Conservation (phyloP, 768 basidiomycete species). For the Amanita phalloides region DNA sequence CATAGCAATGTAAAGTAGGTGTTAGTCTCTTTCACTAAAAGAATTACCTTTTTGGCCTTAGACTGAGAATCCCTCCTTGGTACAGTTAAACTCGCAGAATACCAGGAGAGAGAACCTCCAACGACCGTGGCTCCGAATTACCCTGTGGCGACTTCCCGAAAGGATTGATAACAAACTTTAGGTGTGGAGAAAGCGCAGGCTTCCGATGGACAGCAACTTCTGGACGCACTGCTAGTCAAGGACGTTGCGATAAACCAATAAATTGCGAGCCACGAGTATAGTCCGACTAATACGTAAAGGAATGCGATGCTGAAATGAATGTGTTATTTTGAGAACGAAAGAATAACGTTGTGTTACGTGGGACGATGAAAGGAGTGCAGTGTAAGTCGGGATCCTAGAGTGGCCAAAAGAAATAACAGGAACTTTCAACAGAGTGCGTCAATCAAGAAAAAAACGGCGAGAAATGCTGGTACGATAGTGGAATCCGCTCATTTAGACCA, state of each 20-base stretch:
- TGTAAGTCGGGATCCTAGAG: neutral
- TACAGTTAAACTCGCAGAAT: no score
- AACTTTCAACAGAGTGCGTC: constrained; percentile 3
- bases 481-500: neutral
- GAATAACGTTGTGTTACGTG: neutral
- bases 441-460: neutral
- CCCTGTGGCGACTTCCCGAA: no score
- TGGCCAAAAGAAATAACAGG: neutral
- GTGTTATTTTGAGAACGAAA: constrained; percentile 2
- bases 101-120: no score
- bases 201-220: no score
- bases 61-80: no score
- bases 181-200: no score
- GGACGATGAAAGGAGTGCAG: neutral
- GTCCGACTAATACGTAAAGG: constrained; percentile 3
- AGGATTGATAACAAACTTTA: no score
- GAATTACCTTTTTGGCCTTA: no score
- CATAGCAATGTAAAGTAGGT: no score
- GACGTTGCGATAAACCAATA: neutral
- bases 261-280: neutral
- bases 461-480: neutral
- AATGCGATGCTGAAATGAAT: neutral
- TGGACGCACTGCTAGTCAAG: no score
- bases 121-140: no score
- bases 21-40: no score